These are phyloP conservation scores for Chrysanthemum makinoi DNA, from an alignment of 129 eudicot species.

Conservation along the genomic window DNA sequence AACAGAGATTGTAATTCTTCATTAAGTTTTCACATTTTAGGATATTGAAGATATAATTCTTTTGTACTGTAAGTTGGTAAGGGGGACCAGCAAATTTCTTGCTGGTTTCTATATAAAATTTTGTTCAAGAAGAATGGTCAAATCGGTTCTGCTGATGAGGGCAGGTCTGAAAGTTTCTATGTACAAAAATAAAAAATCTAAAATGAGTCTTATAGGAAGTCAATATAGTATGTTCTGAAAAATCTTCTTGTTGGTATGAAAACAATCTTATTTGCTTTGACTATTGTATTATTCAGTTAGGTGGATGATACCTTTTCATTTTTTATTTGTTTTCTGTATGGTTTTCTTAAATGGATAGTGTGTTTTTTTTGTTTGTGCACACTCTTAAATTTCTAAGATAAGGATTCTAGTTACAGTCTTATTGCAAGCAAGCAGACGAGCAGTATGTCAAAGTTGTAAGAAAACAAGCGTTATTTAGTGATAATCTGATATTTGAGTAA, in stretches of 20 bases:
- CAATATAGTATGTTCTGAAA: slow-evolving; percentile 12
- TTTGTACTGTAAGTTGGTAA: slow-evolving; percentile 11
- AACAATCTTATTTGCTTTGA: slow-evolving; percentile 6
- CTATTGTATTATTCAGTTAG: background rate
- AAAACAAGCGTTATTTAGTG: too few species aligned
- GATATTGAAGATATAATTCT: slow-evolving; percentile 11
- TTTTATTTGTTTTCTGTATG: background rate
- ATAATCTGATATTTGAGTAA: too few species aligned
- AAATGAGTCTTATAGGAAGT: background rate
- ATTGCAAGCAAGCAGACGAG: too few species aligned
- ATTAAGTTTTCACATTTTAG: background rate
- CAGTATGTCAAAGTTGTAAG: too few species aligned
- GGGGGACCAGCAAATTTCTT: slow-evolving; percentile 24
- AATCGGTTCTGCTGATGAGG: too few species aligned
- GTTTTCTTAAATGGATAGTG: background rate
- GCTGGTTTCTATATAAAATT: slow-evolving; percentile 15
- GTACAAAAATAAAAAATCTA: background rate
- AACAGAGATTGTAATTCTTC: background rate
- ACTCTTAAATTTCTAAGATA: background rate
- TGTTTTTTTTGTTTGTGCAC: background rate
- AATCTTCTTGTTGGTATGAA: slow-evolving; percentile 7
- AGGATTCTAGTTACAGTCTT: background rate
- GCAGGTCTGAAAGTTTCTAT: background rate
- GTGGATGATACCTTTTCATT: background rate
- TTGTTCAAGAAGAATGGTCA: background rate